Percentiles rank a stretch among this genome's conserved stretches.
phyloP scores from a whole-genome alignment of 2,329 filamentous ascomycete species.

The Cryphonectria japonica region DNA sequence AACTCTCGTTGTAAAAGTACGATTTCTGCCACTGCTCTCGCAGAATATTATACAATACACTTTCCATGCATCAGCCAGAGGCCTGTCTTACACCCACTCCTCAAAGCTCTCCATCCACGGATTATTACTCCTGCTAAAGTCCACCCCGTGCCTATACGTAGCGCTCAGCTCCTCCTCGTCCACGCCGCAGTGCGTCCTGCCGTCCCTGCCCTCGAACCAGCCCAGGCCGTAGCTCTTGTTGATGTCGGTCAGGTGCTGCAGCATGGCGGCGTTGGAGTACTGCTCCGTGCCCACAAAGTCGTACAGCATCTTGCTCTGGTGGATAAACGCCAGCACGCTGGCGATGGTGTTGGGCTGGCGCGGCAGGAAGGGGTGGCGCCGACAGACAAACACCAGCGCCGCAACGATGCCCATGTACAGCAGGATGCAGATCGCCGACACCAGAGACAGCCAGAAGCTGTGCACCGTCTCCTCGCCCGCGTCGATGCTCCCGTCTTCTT shows the following conservation, averaged over 20 bases:
- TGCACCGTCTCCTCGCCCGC: slow-evolving; percentile 62
- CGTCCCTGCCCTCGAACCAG: slow-evolving; percentile 76
- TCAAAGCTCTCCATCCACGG: slow-evolving; percentile 50
- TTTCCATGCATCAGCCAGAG: not conserved
- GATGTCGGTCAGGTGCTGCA: slow-evolving; percentile 58
- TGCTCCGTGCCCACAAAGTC: slow-evolving; percentile 74
- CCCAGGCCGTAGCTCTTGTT: slow-evolving; percentile 75
- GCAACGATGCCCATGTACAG: slow-evolving; percentile 65
- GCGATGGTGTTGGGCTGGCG: slow-evolving; percentile 80
- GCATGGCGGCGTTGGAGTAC: slow-evolving; percentile 65
- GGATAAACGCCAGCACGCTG: slow-evolving; percentile 74
- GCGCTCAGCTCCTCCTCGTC: slow-evolving; percentile 74
- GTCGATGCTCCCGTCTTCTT: slow-evolving; percentile 41
- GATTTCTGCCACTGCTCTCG: no score
- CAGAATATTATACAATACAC: not conserved
- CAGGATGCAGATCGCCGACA: slow-evolving; percentile 66
- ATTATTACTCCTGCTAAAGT: slow-evolving; percentile 52
- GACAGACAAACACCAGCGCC: slow-evolving; percentile 61
- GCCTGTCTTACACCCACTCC: slow-evolving; percentile 41
- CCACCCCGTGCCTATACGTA: slow-evolving; percentile 66
- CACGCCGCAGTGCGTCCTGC: slow-evolving; percentile 74
- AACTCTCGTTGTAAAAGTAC: not conserved
- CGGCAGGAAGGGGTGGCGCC: slow-evolving; percentile 73
- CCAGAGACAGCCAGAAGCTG: slow-evolving; percentile 70
- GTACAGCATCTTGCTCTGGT: slow-evolving; percentile 79